phyloP scores from a whole-genome alignment of 768 basidiomycete species.

The Pleurotus cornucopiae region DNA sequence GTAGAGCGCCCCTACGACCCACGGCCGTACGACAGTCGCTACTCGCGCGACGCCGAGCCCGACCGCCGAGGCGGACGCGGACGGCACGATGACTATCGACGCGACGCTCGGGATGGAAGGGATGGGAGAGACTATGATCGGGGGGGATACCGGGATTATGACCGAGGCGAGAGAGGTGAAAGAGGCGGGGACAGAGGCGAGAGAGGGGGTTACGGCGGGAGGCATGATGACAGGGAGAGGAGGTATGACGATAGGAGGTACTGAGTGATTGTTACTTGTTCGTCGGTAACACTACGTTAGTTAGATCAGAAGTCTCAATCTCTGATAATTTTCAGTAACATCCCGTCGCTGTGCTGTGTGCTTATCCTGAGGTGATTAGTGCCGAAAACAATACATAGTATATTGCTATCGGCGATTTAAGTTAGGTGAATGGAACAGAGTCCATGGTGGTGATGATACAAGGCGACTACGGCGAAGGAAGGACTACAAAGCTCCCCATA shows the following conservation, averaged over 20 bases:
- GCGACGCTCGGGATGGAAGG: conserved; percentile 36
- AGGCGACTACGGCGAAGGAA: too few relatives aligned
- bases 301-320: too few relatives aligned
- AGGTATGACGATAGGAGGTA: conserved; percentile 15
- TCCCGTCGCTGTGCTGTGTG: too few relatives aligned
- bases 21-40: conserved; percentile 86
- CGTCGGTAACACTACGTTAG: too few relatives aligned
- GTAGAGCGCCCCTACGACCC: conserved; percentile 90
- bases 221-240: conserved; percentile 13
- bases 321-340: too few relatives aligned
- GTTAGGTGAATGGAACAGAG: too few relatives aligned
- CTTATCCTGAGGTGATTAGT: too few relatives aligned
- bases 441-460: too few relatives aligned
- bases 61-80: conserved; percentile 23
- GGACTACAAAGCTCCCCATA: too few relatives aligned
- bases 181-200: conserved; percentile 17
- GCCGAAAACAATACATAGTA: too few relatives aligned
- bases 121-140: conserved; percentile 29
- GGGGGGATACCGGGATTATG: conserved; percentile 35
- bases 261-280: not conserved
- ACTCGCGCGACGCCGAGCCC: conserved; percentile 51
- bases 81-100: conserved; percentile 33
- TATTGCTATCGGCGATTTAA: too few relatives aligned
- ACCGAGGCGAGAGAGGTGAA: conserved; percentile 16
- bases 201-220: conserved; percentile 22